Evolutionary conservation across 495 filamentous ascomycete genomes (phyloP).

Genomic region (Aspergillus coremiiformis): DNA sequence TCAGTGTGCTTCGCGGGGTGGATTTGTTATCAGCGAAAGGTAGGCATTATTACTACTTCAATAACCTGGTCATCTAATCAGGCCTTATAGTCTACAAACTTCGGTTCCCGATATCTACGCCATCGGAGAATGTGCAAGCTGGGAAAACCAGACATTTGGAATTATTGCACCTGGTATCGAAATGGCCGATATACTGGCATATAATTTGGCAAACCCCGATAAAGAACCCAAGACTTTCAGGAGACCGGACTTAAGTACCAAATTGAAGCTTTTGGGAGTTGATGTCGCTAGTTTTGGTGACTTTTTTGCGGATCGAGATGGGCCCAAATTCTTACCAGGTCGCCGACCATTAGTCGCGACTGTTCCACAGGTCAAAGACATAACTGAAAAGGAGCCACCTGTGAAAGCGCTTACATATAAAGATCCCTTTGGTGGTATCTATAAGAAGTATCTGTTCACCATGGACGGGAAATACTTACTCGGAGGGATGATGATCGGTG

Average conservation of each 20-base stretch:
- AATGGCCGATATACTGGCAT: constrained; percentile 94
- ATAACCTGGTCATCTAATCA: background rate
- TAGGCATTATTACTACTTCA: constrained; percentile 7
- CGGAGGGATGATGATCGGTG: constrained; percentile 98
- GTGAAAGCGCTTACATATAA: constrained; percentile 90
- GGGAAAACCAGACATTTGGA: constrained; percentile 89
- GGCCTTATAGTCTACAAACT: constrained; percentile 52
- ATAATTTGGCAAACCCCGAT: constrained; percentile 83
- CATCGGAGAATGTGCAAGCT: constrained; percentile 91
- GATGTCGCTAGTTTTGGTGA: constrained; percentile 95
- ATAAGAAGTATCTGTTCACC: constrained; percentile 95
- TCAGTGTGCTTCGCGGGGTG: constrained; percentile 64
- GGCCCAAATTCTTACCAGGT: constrained; percentile 65
- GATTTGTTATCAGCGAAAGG: constrained; percentile 66
- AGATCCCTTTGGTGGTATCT: constrained; percentile 88
- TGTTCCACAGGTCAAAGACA: constrained; percentile 22
- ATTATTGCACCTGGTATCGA: constrained; percentile 91
- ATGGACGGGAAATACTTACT: constrained; percentile 87
- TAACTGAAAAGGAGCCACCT: constrained; percentile 36
- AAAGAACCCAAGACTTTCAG: constrained; percentile 68
- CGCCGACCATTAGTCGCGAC: constrained; percentile 29
- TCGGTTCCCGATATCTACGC: constrained; percentile 73
- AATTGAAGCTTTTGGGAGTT: constrained; percentile 86
- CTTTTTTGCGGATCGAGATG: constrained; percentile 90
- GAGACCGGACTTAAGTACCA: constrained; percentile 85